phyloP scores from a whole-genome alignment of 148 eudicot genomes.

The Spergularia bocconei region DNA sequence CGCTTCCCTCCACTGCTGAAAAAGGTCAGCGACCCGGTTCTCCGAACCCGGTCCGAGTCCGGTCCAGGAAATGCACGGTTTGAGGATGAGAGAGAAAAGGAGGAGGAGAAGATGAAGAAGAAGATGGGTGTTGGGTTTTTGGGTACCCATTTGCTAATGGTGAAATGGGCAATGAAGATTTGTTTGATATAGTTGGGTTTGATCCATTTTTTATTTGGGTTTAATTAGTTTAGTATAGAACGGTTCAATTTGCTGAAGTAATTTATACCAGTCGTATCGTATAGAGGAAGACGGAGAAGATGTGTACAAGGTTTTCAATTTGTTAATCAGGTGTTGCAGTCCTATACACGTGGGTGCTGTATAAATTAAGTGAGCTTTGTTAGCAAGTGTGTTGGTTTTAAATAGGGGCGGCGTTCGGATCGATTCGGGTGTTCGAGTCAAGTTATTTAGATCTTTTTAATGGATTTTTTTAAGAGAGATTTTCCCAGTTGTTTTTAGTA shows the following conservation, averaged over 20 bases:
- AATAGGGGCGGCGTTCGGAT: too few relatives aligned
- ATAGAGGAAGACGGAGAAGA: neutral
- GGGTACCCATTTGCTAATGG: constrained; percentile 21
- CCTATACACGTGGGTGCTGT: neutral
- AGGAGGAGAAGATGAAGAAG: constrained; percentile 20
- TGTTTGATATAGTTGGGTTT: constrained; percentile 6
- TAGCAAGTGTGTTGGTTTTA: neutral
- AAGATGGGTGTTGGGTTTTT: constrained; percentile 2
- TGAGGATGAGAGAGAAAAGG: neutral
- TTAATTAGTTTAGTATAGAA: neutral
- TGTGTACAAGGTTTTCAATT: neutral
- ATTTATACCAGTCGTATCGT: neutral
- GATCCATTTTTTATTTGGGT: neutral
- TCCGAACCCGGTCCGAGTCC: constrained; percentile 29
- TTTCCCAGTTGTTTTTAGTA: too few relatives aligned
- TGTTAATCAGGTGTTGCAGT: neutral
- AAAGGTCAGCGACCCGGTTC: constrained; percentile 38
- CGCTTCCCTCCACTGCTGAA: constrained; percentile 50
- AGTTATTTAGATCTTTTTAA: too few relatives aligned
- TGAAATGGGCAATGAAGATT: neutral
- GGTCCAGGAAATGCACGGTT: constrained; percentile 2
- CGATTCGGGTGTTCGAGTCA: too few relatives aligned
- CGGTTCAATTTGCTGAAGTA: neutral
- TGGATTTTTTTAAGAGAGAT: too few relatives aligned
- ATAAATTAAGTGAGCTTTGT: neutral